A percentile compares a stretch with the other conserved stretches of the same genome.
Evolutionary conservation across 106 monocot genomes (phyloP).

Genomic region (Allium cepa): DNA sequence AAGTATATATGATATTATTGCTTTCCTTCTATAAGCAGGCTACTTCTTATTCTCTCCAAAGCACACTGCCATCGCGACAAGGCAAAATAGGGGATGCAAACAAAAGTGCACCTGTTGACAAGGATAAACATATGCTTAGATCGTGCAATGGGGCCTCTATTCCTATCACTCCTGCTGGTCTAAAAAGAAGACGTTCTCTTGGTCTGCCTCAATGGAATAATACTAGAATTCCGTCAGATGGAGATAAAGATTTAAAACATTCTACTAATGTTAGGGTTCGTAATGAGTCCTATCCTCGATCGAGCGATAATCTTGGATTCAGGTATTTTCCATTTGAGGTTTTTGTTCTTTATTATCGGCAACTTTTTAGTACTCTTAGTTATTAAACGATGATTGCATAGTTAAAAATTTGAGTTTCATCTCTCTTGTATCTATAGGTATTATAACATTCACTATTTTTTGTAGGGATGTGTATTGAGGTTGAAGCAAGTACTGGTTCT

Average conservation of each 20-base stretch:
- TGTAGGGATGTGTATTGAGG: no score
- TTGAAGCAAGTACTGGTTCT: no score
- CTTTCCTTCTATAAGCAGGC: no score
- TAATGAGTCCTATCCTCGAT: slow-evolving; percentile 41
- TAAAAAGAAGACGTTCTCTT: slow-evolving; percentile 7
- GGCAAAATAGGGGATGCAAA: slow-evolving; percentile 35
- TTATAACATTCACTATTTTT: no score
- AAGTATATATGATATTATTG: no score
- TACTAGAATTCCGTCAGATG: slow-evolving; percentile 29
- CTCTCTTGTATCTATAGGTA: no score
- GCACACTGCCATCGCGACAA: slow-evolving; percentile 39
- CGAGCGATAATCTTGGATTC: slow-evolving; percentile 41
- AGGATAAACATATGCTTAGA: slow-evolving; percentile 49
- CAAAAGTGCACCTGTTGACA: slow-evolving; percentile 40
- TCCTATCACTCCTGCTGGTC: slow-evolving; percentile 39
- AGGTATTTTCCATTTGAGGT: slow-evolving; percentile 29
- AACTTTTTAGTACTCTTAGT: not conserved
- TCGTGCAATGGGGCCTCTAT: slow-evolving; percentile 33
- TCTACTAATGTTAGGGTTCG: slow-evolving; percentile 33
- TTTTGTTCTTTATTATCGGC: not conserved
- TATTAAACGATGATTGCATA: no score
- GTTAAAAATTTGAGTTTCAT: no score
- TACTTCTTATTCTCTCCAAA: slow-evolving; percentile 31
- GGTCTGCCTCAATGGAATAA: slow-evolving; percentile 15
- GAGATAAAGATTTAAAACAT: slow-evolving; percentile 60